Evolutionary conservation across 2,329 filamentous ascomycete species (phyloP).

Genomic region (Aspergillus quadrilineatus): DNA sequence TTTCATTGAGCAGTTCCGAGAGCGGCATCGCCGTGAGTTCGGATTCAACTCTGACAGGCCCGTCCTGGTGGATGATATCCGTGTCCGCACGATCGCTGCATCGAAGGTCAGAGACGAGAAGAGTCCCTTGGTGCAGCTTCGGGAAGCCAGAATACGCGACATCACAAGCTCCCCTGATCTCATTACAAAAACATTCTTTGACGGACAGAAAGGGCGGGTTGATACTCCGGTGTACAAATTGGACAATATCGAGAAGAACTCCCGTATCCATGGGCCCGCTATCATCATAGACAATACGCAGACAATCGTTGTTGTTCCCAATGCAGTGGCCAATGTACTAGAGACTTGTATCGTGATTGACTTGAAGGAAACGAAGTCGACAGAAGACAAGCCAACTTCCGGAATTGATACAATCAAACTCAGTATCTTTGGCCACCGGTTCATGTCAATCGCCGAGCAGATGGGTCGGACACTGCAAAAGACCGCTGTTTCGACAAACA

Average conservation of each 20-base stretch:
- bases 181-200: constrained; percentile 38
- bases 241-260: constrained; percentile 33
- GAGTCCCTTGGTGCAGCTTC: constrained; percentile 68
- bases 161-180: constrained; percentile 59
- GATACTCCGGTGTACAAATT: constrained; percentile 40
- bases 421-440: constrained; percentile 56
- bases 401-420: constrained; percentile 53
- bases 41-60: constrained; percentile 84
- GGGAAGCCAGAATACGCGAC: constrained; percentile 48
- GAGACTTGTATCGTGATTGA: constrained; percentile 89
- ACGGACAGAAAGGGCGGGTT: constrained; percentile 28
- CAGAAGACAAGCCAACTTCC: constrained; percentile 19
- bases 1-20: constrained; percentile 78
- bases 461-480: constrained; percentile 59
- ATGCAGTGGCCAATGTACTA: constrained; percentile 72
- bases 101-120: constrained; percentile 61
- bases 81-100: constrained; percentile 78
- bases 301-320: constrained; percentile 85
- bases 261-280: constrained; percentile 62
- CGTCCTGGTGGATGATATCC: constrained; percentile 85
- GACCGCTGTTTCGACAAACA: constrained; percentile 62
- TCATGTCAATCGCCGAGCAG: constrained; percentile 61
- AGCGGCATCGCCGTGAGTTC: constrained; percentile 87
- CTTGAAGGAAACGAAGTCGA: constrained; percentile 56
- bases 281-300: constrained; percentile 73